A percentile compares a stretch with the other conserved stretches of the same genome.
Evolutionary conservation across 352 stramenopile species (phyloP).

Genomic region (Phytophthora macrochlamydospora): DNA sequence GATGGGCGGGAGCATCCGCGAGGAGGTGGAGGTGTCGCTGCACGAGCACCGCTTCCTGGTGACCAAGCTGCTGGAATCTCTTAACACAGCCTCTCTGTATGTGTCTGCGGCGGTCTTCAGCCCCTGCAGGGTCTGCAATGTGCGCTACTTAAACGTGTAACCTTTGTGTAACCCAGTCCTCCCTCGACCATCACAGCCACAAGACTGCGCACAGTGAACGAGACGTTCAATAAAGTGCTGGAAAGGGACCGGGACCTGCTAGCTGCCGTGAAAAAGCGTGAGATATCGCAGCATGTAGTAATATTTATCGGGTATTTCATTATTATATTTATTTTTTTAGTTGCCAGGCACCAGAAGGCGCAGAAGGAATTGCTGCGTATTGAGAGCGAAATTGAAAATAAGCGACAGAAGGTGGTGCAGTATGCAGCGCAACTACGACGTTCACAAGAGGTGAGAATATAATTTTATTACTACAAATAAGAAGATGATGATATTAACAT

Average conservation of each 20-base stretch:
- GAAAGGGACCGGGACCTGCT: slow-evolving; percentile 81
- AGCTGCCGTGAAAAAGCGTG: slow-evolving; percentile 76
- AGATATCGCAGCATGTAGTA: slow-evolving; percentile 13
- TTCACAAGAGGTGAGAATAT: slow-evolving; percentile 51
- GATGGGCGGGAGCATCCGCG: slow-evolving; percentile 55
- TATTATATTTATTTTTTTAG: slow-evolving; percentile 1
- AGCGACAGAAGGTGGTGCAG: slow-evolving; percentile 68
- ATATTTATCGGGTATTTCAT: too few relatives aligned
- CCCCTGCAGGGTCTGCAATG: too few relatives aligned
- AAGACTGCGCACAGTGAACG: slow-evolving; percentile 75
- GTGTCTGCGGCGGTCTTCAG: slow-evolving; percentile 4
- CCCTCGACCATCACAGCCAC: slow-evolving; percentile 78
- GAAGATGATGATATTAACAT: too few relatives aligned
- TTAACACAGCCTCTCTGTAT: slow-evolving; percentile 68
- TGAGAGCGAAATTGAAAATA: slow-evolving; percentile 64
- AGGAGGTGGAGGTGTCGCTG: slow-evolving; percentile 73
- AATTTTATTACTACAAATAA: too few relatives aligned
- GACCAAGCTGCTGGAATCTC: slow-evolving; percentile 83
- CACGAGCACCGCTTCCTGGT: slow-evolving; percentile 87
- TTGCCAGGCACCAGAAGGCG: slow-evolving; percentile 63
- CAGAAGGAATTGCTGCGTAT: slow-evolving; percentile 71
- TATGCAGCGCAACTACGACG: slow-evolving; percentile 71
- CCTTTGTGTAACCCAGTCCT: slow-evolving; percentile 34
- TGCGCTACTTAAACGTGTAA: slow-evolving; percentile 4
- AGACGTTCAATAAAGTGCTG: slow-evolving; percentile 76